phyloP scores from a whole-genome alignment of 1,139 yeast genomes.

The Suhomyces bokatorum region DNA sequence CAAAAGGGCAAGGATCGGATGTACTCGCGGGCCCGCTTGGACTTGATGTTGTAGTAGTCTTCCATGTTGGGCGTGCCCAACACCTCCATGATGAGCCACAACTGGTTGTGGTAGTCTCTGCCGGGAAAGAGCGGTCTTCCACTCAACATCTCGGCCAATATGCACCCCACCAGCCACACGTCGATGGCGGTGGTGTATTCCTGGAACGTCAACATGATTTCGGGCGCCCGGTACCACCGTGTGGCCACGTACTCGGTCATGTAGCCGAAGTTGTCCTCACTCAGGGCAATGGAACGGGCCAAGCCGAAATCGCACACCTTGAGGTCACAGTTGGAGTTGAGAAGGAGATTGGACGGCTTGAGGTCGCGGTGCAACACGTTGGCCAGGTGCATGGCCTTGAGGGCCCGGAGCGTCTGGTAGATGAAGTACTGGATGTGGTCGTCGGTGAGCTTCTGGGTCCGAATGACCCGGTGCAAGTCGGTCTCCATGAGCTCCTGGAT shows the following conservation, averaged over 20 bases:
- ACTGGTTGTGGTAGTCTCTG: slow-evolving; percentile 87
- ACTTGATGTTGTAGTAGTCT: slow-evolving; percentile 77
- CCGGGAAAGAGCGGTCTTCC: slow-evolving; percentile 94
- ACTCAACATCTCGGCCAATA: slow-evolving; percentile 85
- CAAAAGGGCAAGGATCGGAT: slow-evolving; percentile 72
- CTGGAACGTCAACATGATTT: slow-evolving; percentile 91
- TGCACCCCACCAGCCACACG: slow-evolving; percentile 96
- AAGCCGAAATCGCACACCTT: slow-evolving; percentile 95
- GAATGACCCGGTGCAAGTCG: slow-evolving; percentile 85
- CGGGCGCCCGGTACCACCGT: slow-evolving; percentile 97
- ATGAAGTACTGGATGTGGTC: slow-evolving; percentile 93
- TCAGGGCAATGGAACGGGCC: slow-evolving; percentile 58
- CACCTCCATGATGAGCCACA: slow-evolving; percentile 81
- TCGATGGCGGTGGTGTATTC: slow-evolving; percentile 95
- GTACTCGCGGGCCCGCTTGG: slow-evolving; percentile 84
- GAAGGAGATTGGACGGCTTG: slow-evolving; percentile 83
- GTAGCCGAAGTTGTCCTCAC: slow-evolving; percentile 65
- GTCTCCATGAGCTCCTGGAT: slow-evolving; percentile 97
- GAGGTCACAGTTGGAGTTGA: slow-evolving; percentile 90
- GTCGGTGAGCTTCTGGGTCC: slow-evolving; percentile 81
- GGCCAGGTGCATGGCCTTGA: slow-evolving; percentile 88
- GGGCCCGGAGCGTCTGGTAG: slow-evolving; percentile 86
- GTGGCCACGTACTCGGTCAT: slow-evolving; percentile 98
- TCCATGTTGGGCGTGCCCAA: slow-evolving; percentile 88
- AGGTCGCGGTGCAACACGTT: slow-evolving; percentile 91